Conservation (phyloP, 805 yeast species). For the Zygosaccharomyces lentus region DNA sequence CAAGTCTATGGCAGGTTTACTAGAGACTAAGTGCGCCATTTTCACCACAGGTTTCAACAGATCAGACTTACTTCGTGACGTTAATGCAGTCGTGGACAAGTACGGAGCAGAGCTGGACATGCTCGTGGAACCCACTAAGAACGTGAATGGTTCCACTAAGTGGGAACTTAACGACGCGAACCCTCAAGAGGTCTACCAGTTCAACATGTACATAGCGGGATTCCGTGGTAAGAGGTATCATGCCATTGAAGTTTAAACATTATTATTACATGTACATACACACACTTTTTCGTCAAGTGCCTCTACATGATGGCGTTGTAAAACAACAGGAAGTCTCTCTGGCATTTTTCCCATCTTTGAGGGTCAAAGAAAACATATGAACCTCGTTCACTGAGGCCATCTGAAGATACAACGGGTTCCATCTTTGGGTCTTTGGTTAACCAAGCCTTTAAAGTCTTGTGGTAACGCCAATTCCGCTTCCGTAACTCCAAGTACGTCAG, state of each 20-base stretch:
- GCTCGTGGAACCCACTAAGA: constrained; percentile 66
- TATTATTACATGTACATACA: constrained; percentile 10
- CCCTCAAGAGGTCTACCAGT: constrained; percentile 91
- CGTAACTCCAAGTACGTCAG: constrained; percentile 88
- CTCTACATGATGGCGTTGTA: constrained; percentile 57
- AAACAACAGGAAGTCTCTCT: constrained; percentile 58
- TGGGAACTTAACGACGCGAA: constrained; percentile 90
- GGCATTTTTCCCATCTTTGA: constrained; percentile 90
- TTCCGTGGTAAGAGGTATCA: constrained; percentile 96
- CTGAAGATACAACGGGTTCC: constrained; percentile 82
- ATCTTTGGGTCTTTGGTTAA: constrained; percentile 85
- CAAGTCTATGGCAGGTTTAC: constrained; percentile 75
- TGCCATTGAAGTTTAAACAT: constrained; percentile 46
- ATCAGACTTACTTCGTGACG: constrained; percentile 64
- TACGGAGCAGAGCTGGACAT: constrained; percentile 77
- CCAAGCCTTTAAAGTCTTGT: constrained; percentile 94
- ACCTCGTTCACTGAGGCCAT: constrained; percentile 76
- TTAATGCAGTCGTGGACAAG: constrained; percentile 60
- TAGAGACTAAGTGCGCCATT: constrained; percentile 90
- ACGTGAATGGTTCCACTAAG: constrained; percentile 79
- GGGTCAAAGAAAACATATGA: constrained; percentile 94
- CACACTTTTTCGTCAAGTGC: background rate
- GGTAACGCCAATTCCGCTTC: constrained; percentile 94
- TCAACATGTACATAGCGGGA: constrained; percentile 85
- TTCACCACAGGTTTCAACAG: constrained; percentile 88